Evolutionary conservation across 2,329 filamentous ascomycete species (phyloP), one percentile per base, ranked within the genome.

Genomic region (Diaporthe nobilis): DNA sequence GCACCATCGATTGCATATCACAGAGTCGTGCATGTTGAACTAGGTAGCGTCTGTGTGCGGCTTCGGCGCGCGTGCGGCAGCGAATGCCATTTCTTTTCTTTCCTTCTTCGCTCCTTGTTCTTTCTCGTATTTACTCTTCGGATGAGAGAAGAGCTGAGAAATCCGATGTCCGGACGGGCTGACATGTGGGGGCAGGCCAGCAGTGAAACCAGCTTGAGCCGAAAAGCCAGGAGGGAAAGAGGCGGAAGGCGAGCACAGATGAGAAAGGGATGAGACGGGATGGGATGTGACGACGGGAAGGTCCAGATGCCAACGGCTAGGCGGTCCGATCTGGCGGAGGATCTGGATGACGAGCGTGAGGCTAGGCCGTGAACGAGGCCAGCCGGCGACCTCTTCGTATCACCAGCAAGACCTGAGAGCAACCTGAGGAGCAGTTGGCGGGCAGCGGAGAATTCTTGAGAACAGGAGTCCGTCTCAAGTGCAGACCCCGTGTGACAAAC

Each of bases 381-480:
- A 25, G 12, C 8, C 44, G 15, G 6, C 37, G 60, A 12, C 60
- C 60, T 61, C 25, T 47, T 47, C 7, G 37, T 25, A n/a, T 63
- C 58, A 42, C 58, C 37, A 44, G 22, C 34, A 9, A 9, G 10
- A 25, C 22, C 3, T 12, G 37, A 25, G n/a, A 20, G 55, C 31
- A 39, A 39, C 37, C 37, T 39, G 53, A 8, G 31, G 9, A 28
- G 58, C 25, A 7, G 51, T 4, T 28, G 25, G 55, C 31, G 31
- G 31, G 31, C 4, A 39, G 31, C 49, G 65, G 65, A 42, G 34
- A 55, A 70, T 55, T 70, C 49, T 55, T 70, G 65, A 55, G 49
- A 17, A 28, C 47, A 70, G 47, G 65, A 70, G 65, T 12, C 42
- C 44, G 65, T 70, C 65, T 70, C 65, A 70, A 70, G 65, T 68